A percentile compares a stretch with the other conserved stretches of the same genome.
Conservation (phyloP, 148 eudicot species). For the Rhododendron molle region DNA sequence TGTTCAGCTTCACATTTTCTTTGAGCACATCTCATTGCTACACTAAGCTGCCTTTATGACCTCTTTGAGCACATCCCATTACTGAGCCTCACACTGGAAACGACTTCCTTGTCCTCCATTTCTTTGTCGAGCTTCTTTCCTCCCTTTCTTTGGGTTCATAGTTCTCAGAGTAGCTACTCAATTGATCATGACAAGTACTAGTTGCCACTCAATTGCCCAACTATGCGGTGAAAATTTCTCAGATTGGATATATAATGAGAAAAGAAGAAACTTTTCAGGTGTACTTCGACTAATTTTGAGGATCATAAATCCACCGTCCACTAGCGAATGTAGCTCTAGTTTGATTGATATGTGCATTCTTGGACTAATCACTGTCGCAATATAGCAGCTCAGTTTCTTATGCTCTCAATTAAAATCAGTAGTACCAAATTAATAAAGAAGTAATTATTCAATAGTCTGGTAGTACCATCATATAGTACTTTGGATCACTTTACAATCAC, state of each 20-base stretch:
- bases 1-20: not conserved
- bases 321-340: not conserved
- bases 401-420: not conserved
- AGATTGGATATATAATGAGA: not conserved
- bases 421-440: not conserved
- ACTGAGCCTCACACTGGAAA: not conserved
- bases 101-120: not conserved
- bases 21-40: not conserved
- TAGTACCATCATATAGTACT: rapidly evolving
- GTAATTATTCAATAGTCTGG: too few relatives aligned
- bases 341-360: not conserved
- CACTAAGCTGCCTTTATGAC: too few relatives aligned
- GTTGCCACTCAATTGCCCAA: not conserved
- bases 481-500: too few relatives aligned
- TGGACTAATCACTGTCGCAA: not conserved
- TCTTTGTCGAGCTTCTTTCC: not conserved
- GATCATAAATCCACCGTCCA: too few relatives aligned
- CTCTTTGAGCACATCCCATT: too few relatives aligned
- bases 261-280: not conserved
- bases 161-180: not conserved
- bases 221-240: not conserved
- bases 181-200: not conserved
- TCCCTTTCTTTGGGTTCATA: not conserved
- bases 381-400: not conserved
- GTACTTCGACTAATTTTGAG: not conserved